Conservation (phyloP, 2,329 filamentous ascomycete species). For the Ophiognomonia clavigignenti-juglandacearum region DNA sequence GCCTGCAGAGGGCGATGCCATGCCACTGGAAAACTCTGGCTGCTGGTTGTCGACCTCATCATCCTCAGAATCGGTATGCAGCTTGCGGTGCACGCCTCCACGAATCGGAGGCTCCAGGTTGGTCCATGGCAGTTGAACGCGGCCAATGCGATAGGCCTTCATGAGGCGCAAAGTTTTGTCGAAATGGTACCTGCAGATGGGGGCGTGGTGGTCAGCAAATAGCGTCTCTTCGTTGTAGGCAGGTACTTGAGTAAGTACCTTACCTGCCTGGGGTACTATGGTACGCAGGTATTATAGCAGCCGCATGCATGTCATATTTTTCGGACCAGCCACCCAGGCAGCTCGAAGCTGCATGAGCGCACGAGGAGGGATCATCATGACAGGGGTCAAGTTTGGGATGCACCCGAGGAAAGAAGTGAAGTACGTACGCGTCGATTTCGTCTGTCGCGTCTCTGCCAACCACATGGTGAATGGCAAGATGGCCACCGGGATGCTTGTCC, state of each 20-base stretch:
- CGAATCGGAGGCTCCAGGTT: slow-evolving; percentile 55
- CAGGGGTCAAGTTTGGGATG: too few relatives aligned
- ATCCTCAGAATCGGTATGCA: too few relatives aligned
- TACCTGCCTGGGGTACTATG: too few relatives aligned
- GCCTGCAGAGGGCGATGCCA: not conserved
- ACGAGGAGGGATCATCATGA: too few relatives aligned
- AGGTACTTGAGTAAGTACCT: too few relatives aligned
- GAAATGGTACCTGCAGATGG: slow-evolving; percentile 49
- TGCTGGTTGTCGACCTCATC: not conserved
- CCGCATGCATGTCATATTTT: too few relatives aligned
- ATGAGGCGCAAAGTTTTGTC: slow-evolving; percentile 48
- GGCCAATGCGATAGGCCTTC: slow-evolving; percentile 57
- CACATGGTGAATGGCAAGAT: slow-evolving; percentile 57
- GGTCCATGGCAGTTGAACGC: slow-evolving; percentile 40
- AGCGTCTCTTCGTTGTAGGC: too few relatives aligned
- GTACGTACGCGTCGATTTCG: slow-evolving; percentile 52
- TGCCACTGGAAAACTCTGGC: not conserved
- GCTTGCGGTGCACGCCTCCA: slow-evolving; percentile 19
- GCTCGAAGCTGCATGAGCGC: too few relatives aligned
- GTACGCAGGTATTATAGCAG: too few relatives aligned
- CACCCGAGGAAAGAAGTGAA: too few relatives aligned
- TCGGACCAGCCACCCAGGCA: too few relatives aligned
- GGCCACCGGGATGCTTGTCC: slow-evolving; percentile 53
- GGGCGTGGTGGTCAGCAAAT: too few relatives aligned
- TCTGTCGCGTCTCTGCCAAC: slow-evolving; percentile 55